These are phyloP conservation scores for Miscanthus lutarioriparius DNA, from an alignment of 176 grass and related monocot genomes.

Conservation along the genomic window DNA sequence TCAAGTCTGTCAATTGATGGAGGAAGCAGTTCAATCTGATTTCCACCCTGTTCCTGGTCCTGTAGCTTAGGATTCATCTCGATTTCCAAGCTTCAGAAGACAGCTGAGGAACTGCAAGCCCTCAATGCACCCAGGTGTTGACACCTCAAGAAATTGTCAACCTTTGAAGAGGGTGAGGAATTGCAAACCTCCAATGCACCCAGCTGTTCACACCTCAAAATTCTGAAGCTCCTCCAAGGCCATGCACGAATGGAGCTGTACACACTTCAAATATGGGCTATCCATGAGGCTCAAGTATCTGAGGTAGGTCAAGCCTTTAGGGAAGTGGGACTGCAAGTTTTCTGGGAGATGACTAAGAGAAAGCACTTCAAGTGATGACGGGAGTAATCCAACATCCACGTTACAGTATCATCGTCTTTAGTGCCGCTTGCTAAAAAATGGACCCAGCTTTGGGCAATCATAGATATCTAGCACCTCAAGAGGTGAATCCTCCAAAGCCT, in stretches of 20 bases:
- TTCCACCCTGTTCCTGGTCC: background rate
- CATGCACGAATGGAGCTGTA: background rate
- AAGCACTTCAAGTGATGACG: background rate
- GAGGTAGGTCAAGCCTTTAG: background rate
- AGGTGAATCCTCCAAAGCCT: background rate
- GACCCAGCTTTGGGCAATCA: background rate
- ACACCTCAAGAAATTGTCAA: background rate
- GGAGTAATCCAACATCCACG: background rate
- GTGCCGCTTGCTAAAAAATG: background rate
- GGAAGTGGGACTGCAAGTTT: too few species aligned
- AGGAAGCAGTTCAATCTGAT: background rate
- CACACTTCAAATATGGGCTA: background rate
- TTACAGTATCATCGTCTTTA: background rate
- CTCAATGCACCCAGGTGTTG: background rate
- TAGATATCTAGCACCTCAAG: background rate
- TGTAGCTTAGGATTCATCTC: background rate
- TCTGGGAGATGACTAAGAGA: background rate
- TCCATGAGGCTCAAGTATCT: fast-evolving
- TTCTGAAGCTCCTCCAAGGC: background rate
- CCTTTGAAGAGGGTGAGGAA: background rate
- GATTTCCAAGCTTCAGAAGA: background rate
- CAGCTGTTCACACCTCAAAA: background rate
- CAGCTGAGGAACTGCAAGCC: background rate
- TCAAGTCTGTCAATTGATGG: background rate
- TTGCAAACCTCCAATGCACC: conserved; percentile 17